Percentiles rank a stretch among this genome's conserved stretches.
phyloP scores from a whole-genome alignment of 2,329 filamentous ascomycete species.

The Nemania bipapillata region DNA sequence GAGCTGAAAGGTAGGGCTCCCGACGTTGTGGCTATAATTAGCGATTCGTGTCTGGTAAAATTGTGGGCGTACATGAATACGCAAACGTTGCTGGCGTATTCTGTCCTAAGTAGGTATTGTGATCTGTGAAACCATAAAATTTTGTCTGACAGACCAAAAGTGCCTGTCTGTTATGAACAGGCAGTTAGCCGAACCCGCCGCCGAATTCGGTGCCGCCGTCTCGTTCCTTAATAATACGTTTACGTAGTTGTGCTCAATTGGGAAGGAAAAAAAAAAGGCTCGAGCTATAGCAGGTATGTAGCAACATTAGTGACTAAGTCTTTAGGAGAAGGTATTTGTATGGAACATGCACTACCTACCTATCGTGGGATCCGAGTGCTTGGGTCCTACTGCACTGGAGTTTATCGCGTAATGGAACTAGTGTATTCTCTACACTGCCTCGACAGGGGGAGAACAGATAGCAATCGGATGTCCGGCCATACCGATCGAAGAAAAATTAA shows the following conservation, averaged over 20 bases:
- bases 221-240: background rate
- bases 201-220: background rate
- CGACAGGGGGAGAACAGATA: conserved; percentile 5
- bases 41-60: conserved; percentile 13
- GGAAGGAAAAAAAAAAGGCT: background rate
- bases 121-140: conserved; percentile 19
- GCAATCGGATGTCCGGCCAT: conserved; percentile 10
- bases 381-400: conserved; percentile 32
- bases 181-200: background rate
- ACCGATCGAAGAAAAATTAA: conserved; percentile 7
- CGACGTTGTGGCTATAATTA: conserved; percentile 32
- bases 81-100: background rate
- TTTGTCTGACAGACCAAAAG: conserved; percentile 8
- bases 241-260: background rate
- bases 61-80: background rate
- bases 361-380: conserved; percentile 32
- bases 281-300: background rate
- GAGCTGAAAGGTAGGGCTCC: conserved; percentile 34
- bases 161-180: background rate
- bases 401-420: conserved; percentile 5
- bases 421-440: background rate
- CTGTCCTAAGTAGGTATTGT: background rate
- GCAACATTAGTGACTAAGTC: background rate
- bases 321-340: background rate
- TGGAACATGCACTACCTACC: background rate